phyloP scores from a whole-genome alignment of 2,329 filamentous ascomycete species.

The Talaromyces pinophilus region DNA sequence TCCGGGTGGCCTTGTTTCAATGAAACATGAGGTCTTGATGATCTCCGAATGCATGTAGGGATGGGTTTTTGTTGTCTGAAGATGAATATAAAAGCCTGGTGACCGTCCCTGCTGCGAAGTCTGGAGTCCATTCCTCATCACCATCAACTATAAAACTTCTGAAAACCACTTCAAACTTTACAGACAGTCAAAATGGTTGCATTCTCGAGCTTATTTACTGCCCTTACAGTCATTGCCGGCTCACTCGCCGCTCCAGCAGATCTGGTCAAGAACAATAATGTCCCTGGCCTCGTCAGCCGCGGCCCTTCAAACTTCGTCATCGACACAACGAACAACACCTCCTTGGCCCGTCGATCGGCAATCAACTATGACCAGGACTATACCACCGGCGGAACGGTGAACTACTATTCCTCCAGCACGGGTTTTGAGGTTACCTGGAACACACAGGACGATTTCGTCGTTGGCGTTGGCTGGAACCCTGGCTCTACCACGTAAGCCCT shows the following conservation, averaged over 20 bases:
- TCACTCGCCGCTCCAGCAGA: slow-evolving; percentile 16
- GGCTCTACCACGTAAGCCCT: slow-evolving; percentile 51
- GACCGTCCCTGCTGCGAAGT: not conserved
- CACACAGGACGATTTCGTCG: slow-evolving; percentile 56
- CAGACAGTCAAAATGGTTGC: slow-evolving; percentile 15
- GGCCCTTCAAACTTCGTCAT: slow-evolving; percentile 17
- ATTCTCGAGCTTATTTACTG: slow-evolving; percentile 4
- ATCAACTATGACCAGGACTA: slow-evolving; percentile 17
- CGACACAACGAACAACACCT: not conserved
- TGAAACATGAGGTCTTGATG: not conserved
- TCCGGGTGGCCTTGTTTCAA: not conserved
- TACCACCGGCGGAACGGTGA: slow-evolving; percentile 39
- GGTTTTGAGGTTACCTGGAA: slow-evolving; percentile 54
- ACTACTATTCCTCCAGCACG: slow-evolving; percentile 48
- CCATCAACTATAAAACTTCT: not conserved
- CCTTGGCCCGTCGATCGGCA: slow-evolving; percentile 5
- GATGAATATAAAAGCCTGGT: not conserved
- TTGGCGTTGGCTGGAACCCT: slow-evolving; percentile 61
- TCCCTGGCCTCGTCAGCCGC: not conserved
- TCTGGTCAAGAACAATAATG: not conserved
- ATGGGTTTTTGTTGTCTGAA: not conserved
- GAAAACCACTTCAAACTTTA: not conserved
- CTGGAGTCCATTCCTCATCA: not conserved
- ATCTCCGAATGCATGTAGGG: not conserved
- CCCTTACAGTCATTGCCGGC: not conserved